Conservation (phyloP, 2,329 filamentous ascomycete species). For the Thielaviopsis ethacetica region DNA sequence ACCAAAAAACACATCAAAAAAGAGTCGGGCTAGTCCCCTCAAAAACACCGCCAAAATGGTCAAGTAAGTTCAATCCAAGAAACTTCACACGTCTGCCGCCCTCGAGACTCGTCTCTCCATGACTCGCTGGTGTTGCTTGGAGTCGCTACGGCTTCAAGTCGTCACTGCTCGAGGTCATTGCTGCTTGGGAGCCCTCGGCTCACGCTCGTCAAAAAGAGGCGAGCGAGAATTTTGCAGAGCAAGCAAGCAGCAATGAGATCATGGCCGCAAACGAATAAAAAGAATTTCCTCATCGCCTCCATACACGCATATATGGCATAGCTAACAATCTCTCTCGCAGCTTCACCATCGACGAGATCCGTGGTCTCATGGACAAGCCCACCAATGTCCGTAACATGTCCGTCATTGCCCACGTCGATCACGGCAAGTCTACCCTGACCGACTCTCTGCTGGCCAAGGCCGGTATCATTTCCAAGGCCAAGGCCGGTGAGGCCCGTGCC, state of each 20-base stretch:
- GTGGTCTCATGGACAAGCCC: conserved; percentile 62
- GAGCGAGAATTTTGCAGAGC: no score
- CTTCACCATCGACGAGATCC: conserved; percentile 96
- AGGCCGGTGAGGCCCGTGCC: conserved; percentile 89
- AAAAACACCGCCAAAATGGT: conserved; percentile 92
- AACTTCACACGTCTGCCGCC: background rate
- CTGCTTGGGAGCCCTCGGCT: no score
- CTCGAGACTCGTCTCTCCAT: no score
- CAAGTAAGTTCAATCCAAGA: conserved; percentile 57
- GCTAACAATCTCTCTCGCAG: conserved; percentile 43
- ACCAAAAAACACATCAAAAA: conserved; percentile 14
- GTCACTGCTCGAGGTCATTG: no score
- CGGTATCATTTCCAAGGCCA: conserved; percentile 97
- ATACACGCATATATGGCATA: conserved; percentile 7
- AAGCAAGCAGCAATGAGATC: no score
- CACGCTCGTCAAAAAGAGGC: no score
- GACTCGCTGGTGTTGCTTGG: no score
- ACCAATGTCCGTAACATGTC: conserved; percentile 86
- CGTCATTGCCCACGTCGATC: conserved; percentile 99
- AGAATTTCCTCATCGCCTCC: background rate
- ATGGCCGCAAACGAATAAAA: background rate
- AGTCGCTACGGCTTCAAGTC: no score
- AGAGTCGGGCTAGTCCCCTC: conserved; percentile 12
- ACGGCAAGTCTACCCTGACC: conserved; percentile 99
- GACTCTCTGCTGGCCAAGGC: conserved; percentile 98